These are phyloP conservation scores for Cordyceps cicadae DNA, from an alignment of 2,329 filamentous ascomycete species.

Conservation along the genomic window DNA sequence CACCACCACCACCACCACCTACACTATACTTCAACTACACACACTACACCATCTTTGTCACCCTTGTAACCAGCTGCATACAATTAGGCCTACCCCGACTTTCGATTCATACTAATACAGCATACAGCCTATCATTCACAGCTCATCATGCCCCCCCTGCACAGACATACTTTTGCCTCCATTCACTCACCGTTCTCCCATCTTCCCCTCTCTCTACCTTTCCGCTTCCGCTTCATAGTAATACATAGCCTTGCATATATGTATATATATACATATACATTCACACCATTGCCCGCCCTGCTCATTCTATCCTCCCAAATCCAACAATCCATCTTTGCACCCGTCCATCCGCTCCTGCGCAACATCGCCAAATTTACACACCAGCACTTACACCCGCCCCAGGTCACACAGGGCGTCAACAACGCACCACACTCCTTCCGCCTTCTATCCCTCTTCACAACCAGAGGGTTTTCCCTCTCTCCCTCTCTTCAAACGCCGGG, in stretches of 20 bases:
- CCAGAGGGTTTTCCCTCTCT: too few relatives aligned
- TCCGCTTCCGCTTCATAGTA: background rate
- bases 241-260: background rate
- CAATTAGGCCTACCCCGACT: too few relatives aligned
- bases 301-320: background rate
- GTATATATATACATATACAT: background rate
- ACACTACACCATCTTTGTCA: background rate
- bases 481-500: background rate
- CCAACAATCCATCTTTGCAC: background rate
- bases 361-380: too few relatives aligned
- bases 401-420: constrained; percentile 5
- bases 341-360: too few relatives aligned
- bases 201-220: background rate
- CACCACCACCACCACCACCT: background rate
- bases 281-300: background rate
- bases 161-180: background rate
- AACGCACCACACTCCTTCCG: background rate
- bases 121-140: background rate
- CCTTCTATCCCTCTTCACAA: too few relatives aligned
- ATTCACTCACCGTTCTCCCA: background rate
- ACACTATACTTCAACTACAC: background rate
- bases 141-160: background rate
- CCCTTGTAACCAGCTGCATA: too few relatives aligned
- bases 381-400: too few relatives aligned
- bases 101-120: background rate